phyloP scores from a whole-genome alignment of 768 basidiomycete species.

The Omphalotus guepiniiformis region DNA sequence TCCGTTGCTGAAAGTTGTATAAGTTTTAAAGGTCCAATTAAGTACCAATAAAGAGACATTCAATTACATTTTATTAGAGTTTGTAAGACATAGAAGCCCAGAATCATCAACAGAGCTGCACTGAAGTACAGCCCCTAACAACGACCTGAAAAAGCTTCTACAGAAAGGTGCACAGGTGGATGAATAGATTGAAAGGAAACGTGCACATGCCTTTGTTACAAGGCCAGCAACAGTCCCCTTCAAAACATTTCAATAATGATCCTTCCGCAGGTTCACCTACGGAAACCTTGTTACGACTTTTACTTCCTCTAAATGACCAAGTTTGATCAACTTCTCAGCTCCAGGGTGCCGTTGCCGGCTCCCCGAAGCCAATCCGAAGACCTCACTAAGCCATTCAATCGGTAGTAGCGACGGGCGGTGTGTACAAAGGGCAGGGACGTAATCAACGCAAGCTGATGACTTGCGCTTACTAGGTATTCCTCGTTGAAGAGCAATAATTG shows the following conservation, averaged over 20 bases:
- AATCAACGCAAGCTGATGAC: slow-evolving; percentile 88
- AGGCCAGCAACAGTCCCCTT: slow-evolving; percentile 29
- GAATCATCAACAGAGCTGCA: slow-evolving; percentile 9
- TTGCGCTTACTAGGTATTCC: slow-evolving; percentile 87
- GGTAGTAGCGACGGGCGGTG: slow-evolving; percentile 89
- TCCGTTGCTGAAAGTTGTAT: slow-evolving; percentile 57
- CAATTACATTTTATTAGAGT: slow-evolving; percentile 19
- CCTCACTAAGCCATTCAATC: slow-evolving; percentile 90
- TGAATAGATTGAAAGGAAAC: slow-evolving; percentile 29
- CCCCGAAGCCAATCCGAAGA: slow-evolving; percentile 72
- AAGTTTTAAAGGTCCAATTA: slow-evolving; percentile 22
- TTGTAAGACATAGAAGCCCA: slow-evolving; percentile 24
- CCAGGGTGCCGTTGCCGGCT: slow-evolving; percentile 46
- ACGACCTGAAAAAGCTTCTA: slow-evolving; percentile 19
- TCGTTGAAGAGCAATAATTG: slow-evolving; percentile 91
- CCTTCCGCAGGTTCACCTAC: slow-evolving; percentile 82
- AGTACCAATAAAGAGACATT: slow-evolving; percentile 21
- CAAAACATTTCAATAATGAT: slow-evolving; percentile 52
- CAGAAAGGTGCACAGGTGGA: slow-evolving; percentile 47
- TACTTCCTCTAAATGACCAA: slow-evolving; percentile 84
- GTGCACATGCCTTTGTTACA: slow-evolving; percentile 33
- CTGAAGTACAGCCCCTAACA: too few species aligned
- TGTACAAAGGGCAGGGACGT: slow-evolving; percentile 90
- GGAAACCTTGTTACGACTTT: slow-evolving; percentile 81
- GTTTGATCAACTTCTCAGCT: slow-evolving; percentile 61